Evolutionary conservation across 441 rosid genomes (phyloP), one percentile per base, ranked within the genome.

Genomic region (Gossypium trilobum): DNA sequence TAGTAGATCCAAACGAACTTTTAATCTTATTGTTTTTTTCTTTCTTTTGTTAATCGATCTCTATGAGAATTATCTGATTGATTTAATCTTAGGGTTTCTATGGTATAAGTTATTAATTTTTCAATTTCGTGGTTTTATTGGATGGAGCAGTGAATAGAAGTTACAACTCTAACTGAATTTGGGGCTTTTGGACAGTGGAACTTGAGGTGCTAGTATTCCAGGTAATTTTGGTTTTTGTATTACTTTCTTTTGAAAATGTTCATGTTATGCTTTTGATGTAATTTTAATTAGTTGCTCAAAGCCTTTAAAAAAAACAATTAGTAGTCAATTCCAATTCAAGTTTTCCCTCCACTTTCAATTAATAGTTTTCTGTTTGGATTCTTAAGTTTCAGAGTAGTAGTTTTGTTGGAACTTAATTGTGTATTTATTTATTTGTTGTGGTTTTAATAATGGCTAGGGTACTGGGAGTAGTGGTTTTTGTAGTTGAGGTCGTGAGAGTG

Each of bases 401-500:
- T 51, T 42, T 54, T 17, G 44, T 39, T 55, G 48, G 13, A 13
- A 36, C 20, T 13, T 29, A 27, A 27, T 59, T 4, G 10, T n/a
- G 0, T 42, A 44, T 33, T 29, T 63, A 33, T 42, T 19, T 55
- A 1, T 11, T 52, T 71, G 29, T 29, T 51, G 16, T 68, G 61
- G 55, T 68, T 76, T 73, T 71, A 59, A 63, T 72, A 50, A 42
- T 71, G 54, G 52, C 31, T 71, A 69, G 84, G 79, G 70, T 22
- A 14, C 11, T 76, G 51, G 57, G 8, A 27, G 66, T 72, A 68
- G 58, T 72, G 74, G 54, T 51, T 29, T 73, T 57, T 74, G 70
- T 51, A 59, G 77, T 55, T 44, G 58, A 36, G 70, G 33, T 60
- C 54, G 67, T 60, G 74, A 14, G 62, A 75, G 48, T 72, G 73